Base-by-base conservation (phyloP, 805 yeast genomes). In the Teunomyces cretensis region DNA sequence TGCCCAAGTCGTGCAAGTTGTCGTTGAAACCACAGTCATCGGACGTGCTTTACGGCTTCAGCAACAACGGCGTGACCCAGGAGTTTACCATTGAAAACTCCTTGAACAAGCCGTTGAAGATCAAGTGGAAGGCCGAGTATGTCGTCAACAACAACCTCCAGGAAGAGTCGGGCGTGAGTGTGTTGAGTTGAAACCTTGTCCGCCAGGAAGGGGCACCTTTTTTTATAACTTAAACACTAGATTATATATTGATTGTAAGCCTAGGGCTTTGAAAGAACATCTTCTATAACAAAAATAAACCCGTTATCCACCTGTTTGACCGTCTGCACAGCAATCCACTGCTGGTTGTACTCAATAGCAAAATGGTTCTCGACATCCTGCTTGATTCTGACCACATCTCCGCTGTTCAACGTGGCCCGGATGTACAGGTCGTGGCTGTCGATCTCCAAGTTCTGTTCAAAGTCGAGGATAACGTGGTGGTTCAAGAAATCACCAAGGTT, bases 71-170 rank as follows among this genome's bases (percentile, higher is more conserved):
- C 6, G 69, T 85, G 13, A 62, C 70, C 4, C 94, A 87, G 63
- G 70, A 65, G 28, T 72, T 80, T 41, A 57, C 64, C 1, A 61
- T 65, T 30, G 74, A 69, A 41, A 71, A 65, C 52, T 55, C 65
- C 6, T 42, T 47, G 19, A 52, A 57, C 31, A 73, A 68, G 54
- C 61, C 60, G 19, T 67, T 85, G 53, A 87, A 86, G 63, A 72
- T 88, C 47, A 85, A 88, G 62, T 88, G 91, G 92, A 86, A 84
- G 62, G 75, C 78, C 17, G 78, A 78, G 45, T 88, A 79, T 60
- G 54, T 57, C 9, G 59, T 75, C 8, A 78, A 76, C 43, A 79
- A 81, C n/a, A 59, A 62, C 16, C 61, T 64, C 7, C 64, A 64
- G 15, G 83, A 78, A 53, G 86, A 81, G 51, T 74, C 81, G 8